Evolutionary conservation across 805 yeast genomes (phyloP).

Genomic region (Lipomyces spencermartinsiae): DNA sequence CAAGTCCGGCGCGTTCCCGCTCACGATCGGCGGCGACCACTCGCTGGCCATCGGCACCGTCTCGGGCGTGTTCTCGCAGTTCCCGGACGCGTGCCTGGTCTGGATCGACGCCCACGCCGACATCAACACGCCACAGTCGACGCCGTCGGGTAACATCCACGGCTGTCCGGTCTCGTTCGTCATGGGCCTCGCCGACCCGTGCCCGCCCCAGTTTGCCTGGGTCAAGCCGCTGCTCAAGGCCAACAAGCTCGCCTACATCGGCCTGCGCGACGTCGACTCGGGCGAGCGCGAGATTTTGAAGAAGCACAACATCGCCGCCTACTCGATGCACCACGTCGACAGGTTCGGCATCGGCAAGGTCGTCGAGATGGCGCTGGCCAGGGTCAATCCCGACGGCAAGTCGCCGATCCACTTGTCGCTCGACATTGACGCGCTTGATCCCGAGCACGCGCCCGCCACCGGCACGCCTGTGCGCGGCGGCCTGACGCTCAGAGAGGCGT

Average conservation of each 20-base stretch:
- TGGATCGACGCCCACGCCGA: constrained; percentile 99
- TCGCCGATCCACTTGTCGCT: constrained; percentile 88
- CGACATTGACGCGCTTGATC: constrained; percentile 97
- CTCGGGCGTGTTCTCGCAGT: constrained; percentile 74
- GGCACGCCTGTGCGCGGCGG: constrained; percentile 99
- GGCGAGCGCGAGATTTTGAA: constrained; percentile 80
- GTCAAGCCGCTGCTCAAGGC: constrained; percentile 71
- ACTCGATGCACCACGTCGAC: constrained; percentile 95
- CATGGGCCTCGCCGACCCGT: constrained; percentile 72
- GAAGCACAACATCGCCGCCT: constrained; percentile 78
- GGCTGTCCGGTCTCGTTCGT: constrained; percentile 96
- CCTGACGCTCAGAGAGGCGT: constrained; percentile 89
- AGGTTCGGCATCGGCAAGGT: constrained; percentile 91
- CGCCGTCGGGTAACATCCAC: constrained; percentile 89
- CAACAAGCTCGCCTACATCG: constrained; percentile 84
- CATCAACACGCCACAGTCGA: constrained; percentile 83
- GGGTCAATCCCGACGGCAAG: constrained; percentile 71
- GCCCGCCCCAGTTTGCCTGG: constrained; percentile 80
- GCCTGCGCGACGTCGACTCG: constrained; percentile 88
- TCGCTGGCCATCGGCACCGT: constrained; percentile 95
- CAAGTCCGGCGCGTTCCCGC: constrained; percentile 62
- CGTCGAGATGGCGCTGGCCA: constrained; percentile 85
- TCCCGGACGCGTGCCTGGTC: constrained; percentile 86
- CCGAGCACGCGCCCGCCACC: constrained; percentile 91
- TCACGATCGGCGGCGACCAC: constrained; percentile 96